phyloP scores from a whole-genome alignment of 139 green algal species.

The Volvox reticuliferus region DNA sequence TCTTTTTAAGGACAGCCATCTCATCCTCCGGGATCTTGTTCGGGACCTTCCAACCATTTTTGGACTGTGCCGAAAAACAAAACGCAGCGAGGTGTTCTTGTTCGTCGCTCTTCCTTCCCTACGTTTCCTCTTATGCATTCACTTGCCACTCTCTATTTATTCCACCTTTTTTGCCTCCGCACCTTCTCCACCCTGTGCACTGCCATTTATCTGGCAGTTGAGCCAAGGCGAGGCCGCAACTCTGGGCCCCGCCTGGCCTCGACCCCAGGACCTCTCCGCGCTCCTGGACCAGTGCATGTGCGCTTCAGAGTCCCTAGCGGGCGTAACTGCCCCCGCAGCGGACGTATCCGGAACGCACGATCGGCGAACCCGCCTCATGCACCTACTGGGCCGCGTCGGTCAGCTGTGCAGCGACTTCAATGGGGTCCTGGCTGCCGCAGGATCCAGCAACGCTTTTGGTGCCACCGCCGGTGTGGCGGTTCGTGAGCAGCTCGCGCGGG shows the following conservation, averaged over 20 bases:
- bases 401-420: constrained; percentile 12
- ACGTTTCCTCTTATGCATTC: no score
- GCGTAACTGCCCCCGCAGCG: not conserved
- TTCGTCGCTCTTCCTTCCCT: no score
- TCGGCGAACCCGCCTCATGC: not conserved
- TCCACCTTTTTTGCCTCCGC: no score
- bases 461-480: not conserved
- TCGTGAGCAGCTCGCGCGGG: constrained; percentile 26
- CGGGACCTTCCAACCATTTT: no score
- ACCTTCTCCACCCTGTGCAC: not conserved
- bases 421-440: not conserved
- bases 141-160: no score
- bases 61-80: no score
- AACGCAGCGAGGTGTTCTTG: no score
- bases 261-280: constrained; percentile 34
- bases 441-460: not conserved
- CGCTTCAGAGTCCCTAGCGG: constrained; percentile 16
- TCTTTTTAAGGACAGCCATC: no score
- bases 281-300: constrained; percentile 56
- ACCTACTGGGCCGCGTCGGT: not conserved
- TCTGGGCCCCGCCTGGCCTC: constrained; percentile 53
- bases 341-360: not conserved
- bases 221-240: constrained; percentile 45
- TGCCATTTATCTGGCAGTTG: constrained; percentile 36
- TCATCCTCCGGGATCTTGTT: no score